Percentiles rank a stretch among this genome's conserved stretches.
Conservation (phyloP, 83 land plant genomes). For the Larix sibirica region DNA sequence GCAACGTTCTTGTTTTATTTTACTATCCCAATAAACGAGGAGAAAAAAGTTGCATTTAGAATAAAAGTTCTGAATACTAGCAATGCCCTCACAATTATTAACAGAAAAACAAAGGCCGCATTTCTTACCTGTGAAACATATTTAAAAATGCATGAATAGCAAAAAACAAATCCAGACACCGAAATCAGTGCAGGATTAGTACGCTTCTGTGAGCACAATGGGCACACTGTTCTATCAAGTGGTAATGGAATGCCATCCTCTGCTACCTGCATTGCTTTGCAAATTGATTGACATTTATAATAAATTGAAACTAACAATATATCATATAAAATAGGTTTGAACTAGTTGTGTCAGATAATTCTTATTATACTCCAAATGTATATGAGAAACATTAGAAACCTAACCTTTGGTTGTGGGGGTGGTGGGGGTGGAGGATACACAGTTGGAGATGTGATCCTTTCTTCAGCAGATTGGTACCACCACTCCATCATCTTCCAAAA, state of each 20-base stretch:
- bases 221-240: constrained; percentile 74
- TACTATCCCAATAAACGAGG: background rate
- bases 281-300: background rate
- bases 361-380: background rate
- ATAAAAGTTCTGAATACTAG: background rate
- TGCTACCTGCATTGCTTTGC: constrained; percentile 70
- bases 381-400: background rate
- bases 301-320: background rate
- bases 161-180: constrained; percentile 96
- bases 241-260: constrained; percentile 92
- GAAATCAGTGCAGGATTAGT: constrained; percentile 89
- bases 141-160: constrained; percentile 89
- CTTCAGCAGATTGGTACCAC: constrained; percentile 99
- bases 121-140: constrained; percentile 81
- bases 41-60: background rate
- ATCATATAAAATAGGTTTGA: background rate
- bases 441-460: constrained; percentile 93
- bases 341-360: background rate
- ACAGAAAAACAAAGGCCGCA: background rate
- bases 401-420: constrained; percentile 97
- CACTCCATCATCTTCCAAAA: constrained; percentile 96
- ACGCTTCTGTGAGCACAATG: constrained; percentile 87
- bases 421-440: constrained; percentile 99
- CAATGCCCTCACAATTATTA: too few species aligned
- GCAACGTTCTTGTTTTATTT: background rate